Evolutionary conservation across 805 yeast species (phyloP).

Genomic region (Nakazawaea peltata): DNA sequence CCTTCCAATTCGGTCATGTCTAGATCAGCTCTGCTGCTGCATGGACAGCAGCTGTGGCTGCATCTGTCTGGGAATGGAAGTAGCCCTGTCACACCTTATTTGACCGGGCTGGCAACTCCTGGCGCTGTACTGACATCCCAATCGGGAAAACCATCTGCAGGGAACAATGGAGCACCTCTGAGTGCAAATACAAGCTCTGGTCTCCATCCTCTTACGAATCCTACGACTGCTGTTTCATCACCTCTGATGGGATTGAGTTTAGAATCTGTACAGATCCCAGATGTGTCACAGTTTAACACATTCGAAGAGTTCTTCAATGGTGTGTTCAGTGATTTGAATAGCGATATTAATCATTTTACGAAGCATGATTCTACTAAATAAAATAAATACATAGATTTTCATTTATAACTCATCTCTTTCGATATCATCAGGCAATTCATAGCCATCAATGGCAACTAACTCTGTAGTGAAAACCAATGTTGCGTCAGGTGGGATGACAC

Average conservation of each 20-base stretch:
- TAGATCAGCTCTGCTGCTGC: too few species aligned
- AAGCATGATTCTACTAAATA: too few species aligned
- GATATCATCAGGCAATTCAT: slow-evolving; percentile 7
- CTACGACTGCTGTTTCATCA: slow-evolving; percentile 2
- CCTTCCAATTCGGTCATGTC: not conserved
- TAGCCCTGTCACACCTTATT: too few species aligned
- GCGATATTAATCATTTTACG: slow-evolving; percentile 6
- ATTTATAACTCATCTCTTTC: slow-evolving; percentile 7
- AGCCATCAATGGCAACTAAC: slow-evolving; percentile 45
- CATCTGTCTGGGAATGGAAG: too few species aligned
- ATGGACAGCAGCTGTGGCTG: too few species aligned
- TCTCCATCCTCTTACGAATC: not conserved
- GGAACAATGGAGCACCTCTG: too few species aligned
- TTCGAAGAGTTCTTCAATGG: slow-evolving; percentile 53
- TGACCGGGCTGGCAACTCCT: too few species aligned
- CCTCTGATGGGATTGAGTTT: slow-evolving; percentile 13
- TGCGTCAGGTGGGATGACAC: slow-evolving; percentile 72
- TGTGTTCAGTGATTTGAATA: slow-evolving; percentile 20
- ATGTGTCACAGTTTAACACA: slow-evolving; percentile 38
- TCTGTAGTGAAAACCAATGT: slow-evolving; percentile 63
- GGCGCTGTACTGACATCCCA: too few species aligned
- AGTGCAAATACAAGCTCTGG: slow-evolving; percentile 1
- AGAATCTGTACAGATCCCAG: slow-evolving; percentile 25
- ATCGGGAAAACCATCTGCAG: not conserved
- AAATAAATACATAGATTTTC: too few species aligned